These are phyloP conservation scores for Pythium rhizo-oryzae DNA, from an alignment of 352 stramenopile species.

Conservation along the genomic window DNA sequence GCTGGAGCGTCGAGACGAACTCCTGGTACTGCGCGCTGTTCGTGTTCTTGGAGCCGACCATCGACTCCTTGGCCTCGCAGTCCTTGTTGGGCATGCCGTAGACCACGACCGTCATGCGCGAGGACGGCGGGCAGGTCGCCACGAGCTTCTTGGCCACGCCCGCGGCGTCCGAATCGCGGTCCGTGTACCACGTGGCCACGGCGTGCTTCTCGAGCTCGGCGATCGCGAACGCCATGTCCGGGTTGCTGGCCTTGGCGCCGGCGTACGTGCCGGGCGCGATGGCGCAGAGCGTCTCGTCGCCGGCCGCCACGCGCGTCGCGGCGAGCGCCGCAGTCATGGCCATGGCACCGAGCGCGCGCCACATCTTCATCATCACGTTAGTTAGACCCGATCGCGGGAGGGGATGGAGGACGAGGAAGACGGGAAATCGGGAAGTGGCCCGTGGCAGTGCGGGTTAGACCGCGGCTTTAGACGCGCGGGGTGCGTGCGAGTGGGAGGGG, in stretches of 20 bases:
- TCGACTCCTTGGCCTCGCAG: constrained; percentile 55
- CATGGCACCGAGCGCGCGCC: neutral
- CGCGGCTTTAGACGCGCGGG: too few species aligned
- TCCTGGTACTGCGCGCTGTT: constrained; percentile 46
- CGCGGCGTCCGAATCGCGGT: constrained; percentile 47
- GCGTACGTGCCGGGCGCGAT: constrained; percentile 50
- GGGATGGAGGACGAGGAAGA: too few species aligned
- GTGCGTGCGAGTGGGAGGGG: too few species aligned
- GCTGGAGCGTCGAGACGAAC: constrained; percentile 48
- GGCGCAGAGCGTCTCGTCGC: constrained; percentile 54
- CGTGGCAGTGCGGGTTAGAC: neutral
- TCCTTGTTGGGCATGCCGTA: constrained; percentile 82
- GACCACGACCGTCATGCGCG: constrained; percentile 57
- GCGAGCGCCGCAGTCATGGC: neutral
- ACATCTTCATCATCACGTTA: constrained; percentile 5
- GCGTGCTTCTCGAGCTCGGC: constrained; percentile 55
- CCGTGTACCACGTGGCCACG: constrained; percentile 61
- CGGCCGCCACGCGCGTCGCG: neutral
- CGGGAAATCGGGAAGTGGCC: neutral
- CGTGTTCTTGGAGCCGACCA: constrained; percentile 32
- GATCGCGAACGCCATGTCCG: constrained; percentile 56
- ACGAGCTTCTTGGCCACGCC: constrained; percentile 38
- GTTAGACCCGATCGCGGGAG: too few species aligned
- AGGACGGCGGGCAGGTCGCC: constrained; percentile 37
- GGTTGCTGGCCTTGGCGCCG: constrained; percentile 49